phyloP scores from a whole-genome alignment of 2,329 filamentous ascomycete genomes.

The Blastomyces parvus region DNA sequence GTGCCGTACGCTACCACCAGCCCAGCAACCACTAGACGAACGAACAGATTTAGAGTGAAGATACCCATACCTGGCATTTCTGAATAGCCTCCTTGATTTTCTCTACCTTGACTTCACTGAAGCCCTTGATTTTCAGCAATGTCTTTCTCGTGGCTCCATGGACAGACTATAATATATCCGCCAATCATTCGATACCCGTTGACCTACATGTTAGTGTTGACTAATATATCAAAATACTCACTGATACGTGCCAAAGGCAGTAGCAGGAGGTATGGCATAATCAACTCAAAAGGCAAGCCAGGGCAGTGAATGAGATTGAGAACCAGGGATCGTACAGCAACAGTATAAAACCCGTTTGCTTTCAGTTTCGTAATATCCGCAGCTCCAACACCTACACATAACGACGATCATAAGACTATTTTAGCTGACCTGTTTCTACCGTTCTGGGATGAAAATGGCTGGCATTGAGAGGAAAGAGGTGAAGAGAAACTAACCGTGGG shows the following conservation, averaged over 20 bases:
- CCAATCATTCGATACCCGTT: neutral
- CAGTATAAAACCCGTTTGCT: slow-evolving; percentile 52
- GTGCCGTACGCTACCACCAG: neutral
- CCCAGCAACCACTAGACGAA: neutral
- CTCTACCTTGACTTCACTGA: slow-evolving; percentile 61
- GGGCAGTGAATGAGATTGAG: neutral
- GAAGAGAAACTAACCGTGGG: slow-evolving; percentile 43
- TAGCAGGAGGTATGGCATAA: neutral
- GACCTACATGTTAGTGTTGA: neutral
- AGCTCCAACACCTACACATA: slow-evolving; percentile 47
- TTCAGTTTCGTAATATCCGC: slow-evolving; percentile 59
- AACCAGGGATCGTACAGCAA: slow-evolving; percentile 43
- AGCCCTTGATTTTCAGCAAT: slow-evolving; percentile 58
- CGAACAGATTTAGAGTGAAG: neutral
- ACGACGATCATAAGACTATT: neutral
- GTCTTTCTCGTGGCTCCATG: slow-evolving; percentile 51
- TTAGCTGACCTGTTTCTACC: slow-evolving; percentile 1
- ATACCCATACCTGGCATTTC: slow-evolving; percentile 46
- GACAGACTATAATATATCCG: slow-evolving; percentile 41
- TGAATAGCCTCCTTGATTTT: slow-evolving; percentile 59
- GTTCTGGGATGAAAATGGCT: neutral
- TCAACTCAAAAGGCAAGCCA: slow-evolving; percentile 4
- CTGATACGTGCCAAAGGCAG: neutral
- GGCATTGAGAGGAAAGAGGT: neutral
- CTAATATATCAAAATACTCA: neutral